Conservation (phyloP, 768 basidiomycete genomes). For the Tricholoma flavovirens region DNA sequence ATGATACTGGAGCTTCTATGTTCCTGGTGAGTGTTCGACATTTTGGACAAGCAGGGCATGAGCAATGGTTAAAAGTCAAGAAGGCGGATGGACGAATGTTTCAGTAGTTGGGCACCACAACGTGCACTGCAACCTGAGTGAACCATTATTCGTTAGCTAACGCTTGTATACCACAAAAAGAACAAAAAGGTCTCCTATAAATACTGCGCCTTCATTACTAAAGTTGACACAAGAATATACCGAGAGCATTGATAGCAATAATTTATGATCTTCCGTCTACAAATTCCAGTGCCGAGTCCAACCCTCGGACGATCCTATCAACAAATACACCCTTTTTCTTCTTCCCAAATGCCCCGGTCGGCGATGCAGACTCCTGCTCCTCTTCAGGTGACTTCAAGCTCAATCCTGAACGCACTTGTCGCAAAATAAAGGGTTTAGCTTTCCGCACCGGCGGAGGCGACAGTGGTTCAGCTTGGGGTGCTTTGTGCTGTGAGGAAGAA, state of each 20-base stretch:
- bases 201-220: too few relatives aligned
- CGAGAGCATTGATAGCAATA: not conserved
- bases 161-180: too few relatives aligned
- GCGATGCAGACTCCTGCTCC: slow-evolving; percentile 7
- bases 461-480: not conserved
- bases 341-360: slow-evolving; percentile 11
- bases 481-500: slow-evolving; percentile 7
- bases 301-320: slow-evolving; percentile 28
- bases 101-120: too few relatives aligned
- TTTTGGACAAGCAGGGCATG: too few relatives aligned
- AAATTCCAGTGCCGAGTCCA: slow-evolving; percentile 37
- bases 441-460: slow-evolving; percentile 7
- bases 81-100: too few relatives aligned
- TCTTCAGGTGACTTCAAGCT: slow-evolving; percentile 18
- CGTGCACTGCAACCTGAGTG: too few relatives aligned
- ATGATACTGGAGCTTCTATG: too few relatives aligned
- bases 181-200: too few relatives aligned
- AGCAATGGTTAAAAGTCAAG: too few relatives aligned
- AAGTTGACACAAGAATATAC: too few relatives aligned
- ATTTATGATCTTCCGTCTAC: slow-evolving; percentile 24
- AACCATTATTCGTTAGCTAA: too few relatives aligned
- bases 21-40: too few relatives aligned
- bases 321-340: slow-evolving; percentile 30
- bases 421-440: slow-evolving; percentile 19
- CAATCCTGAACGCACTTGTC: slow-evolving; percentile 29